phyloP scores from a whole-genome alignment of 345 rosid genomes.

The Citrus australasica region DNA sequence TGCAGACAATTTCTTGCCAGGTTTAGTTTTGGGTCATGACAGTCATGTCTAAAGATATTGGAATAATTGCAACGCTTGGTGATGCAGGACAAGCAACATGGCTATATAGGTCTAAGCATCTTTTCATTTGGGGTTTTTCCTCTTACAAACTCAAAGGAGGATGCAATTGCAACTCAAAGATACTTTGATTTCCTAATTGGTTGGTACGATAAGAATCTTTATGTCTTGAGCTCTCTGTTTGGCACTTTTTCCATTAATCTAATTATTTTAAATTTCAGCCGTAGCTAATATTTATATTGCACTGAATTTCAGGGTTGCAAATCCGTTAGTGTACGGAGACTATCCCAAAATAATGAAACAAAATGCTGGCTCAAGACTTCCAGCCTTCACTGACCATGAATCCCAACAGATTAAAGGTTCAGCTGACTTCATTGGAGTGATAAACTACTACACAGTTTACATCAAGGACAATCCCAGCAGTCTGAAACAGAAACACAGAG shows the following conservation, averaged over 20 bases:
- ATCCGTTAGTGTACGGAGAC: conserved; percentile 73
- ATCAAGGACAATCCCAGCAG: conserved; percentile 28
- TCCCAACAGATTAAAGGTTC: conserved; percentile 60
- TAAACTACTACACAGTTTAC: conserved; percentile 29
- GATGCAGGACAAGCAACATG: conserved; percentile 54
- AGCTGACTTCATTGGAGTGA: conserved; percentile 56
- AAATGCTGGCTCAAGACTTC: conserved; percentile 60
- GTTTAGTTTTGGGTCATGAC: too few species aligned
- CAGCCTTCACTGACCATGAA: conserved; percentile 50
- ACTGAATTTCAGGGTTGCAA: conserved; percentile 43
- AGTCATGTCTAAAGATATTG: background rate
- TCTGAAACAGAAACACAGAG: conserved; percentile 26
- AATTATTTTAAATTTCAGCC: background rate
- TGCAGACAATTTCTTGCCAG: too few species aligned
- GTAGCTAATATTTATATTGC: background rate
- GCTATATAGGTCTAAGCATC: conserved; percentile 46
- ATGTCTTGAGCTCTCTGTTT: background rate
- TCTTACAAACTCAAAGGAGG: conserved; percentile 40
- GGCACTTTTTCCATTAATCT: background rate
- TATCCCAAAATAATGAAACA: conserved; percentile 67
- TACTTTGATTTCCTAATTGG: conserved; percentile 39
- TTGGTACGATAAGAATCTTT: conserved; percentile 36
- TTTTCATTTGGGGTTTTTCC: conserved; percentile 34
- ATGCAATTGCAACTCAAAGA: conserved; percentile 43
- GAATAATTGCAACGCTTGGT: background rate